Base-by-base conservation (phyloP, 2,329 filamentous ascomycete species). In the Colletotrichum higginsianum region DNA sequence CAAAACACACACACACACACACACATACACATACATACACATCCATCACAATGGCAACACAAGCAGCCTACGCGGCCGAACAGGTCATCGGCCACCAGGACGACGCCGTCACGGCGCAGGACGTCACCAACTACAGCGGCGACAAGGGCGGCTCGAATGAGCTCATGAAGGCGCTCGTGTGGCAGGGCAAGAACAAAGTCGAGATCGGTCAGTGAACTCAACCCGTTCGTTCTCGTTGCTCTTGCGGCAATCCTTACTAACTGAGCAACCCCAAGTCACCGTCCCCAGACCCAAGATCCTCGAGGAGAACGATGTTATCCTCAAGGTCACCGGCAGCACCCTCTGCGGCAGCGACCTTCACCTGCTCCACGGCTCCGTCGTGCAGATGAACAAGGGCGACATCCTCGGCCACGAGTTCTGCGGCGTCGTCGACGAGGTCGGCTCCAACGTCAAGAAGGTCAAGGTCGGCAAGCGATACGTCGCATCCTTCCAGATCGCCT, bases 401-500 rank as follows among this genome's bases (percentile, higher is more conserved):
- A 92, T 93, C 49, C 85, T 93, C 0, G 91, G 92, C 23, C 87
- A 89, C 75, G 87, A 89, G 73, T 89, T 93, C 77, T 88, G 87
- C 72, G 88, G 87, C 42, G 78, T 89, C 23, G 87, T 86, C 3
- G 86, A 88, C 44, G 82, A 86, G 58, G 82, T 91, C 1, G 92
- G 92, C 0, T 79, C 88, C 0, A 84, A 74, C 0, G 86, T 90
- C 3, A 88, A 81, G 61, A 87, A 86, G 3, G 80, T 91, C 58
- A 81, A 89, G 71, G 80, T 84, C 9, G 92, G 91, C 16, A 87
- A 90, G 75, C 86, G 94, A 40, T 95, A 96, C 23, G 94, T 97
- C 1, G 94, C 93, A 0, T 93, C 91, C 12, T 97, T 97, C 84
- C 94, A 96, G 80, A 96, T 97, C 78, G 93, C 94, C 0, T 91